phyloP scores from a whole-genome alignment of 2,329 filamentous ascomycete genomes.

The Eutypella sp. region DNA sequence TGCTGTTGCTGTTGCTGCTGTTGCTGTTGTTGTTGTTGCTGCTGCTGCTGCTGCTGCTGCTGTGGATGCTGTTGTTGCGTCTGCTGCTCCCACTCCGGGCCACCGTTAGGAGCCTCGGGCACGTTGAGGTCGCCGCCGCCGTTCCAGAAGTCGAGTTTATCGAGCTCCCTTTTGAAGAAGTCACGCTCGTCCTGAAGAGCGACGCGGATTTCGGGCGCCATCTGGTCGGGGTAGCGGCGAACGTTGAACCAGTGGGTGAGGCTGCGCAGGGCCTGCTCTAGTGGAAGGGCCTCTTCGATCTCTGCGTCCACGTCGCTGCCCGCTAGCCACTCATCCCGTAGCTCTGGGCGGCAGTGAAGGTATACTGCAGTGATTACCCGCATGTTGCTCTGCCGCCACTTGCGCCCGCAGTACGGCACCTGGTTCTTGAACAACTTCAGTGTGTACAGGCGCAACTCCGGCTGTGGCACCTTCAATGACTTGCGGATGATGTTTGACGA shows the following conservation, averaged over 20 bases:
- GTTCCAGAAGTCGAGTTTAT: constrained; percentile 59
- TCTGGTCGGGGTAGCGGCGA: constrained; percentile 72
- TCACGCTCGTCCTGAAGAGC: constrained; percentile 69
- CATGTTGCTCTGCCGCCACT: constrained; percentile 98
- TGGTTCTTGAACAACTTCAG: constrained; percentile 98
- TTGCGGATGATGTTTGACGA: constrained; percentile 89
- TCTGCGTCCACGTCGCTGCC: constrained; percentile 90
- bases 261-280: constrained; percentile 85
- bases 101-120: not conserved
- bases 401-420: constrained; percentile 94
- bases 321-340: constrained; percentile 91
- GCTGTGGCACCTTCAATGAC: constrained; percentile 84
- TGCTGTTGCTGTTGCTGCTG: not conserved
- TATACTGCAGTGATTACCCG: constrained; percentile 97
- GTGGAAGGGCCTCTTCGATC: constrained; percentile 84
- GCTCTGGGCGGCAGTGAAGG: constrained; percentile 84
- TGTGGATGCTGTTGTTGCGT: not conserved
- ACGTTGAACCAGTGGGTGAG: constrained; percentile 95
- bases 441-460: constrained; percentile 83
- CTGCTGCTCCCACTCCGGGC: constrained; percentile 1
- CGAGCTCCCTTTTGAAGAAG: constrained; percentile 73
- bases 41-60: not conserved
- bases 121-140: constrained; percentile 21
- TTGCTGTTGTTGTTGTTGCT: not conserved
- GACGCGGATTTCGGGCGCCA: constrained; percentile 54